Evolutionary conservation across 768 basidiomycete genomes (phyloP).

Genomic region (Auricularia sp.): DNA sequence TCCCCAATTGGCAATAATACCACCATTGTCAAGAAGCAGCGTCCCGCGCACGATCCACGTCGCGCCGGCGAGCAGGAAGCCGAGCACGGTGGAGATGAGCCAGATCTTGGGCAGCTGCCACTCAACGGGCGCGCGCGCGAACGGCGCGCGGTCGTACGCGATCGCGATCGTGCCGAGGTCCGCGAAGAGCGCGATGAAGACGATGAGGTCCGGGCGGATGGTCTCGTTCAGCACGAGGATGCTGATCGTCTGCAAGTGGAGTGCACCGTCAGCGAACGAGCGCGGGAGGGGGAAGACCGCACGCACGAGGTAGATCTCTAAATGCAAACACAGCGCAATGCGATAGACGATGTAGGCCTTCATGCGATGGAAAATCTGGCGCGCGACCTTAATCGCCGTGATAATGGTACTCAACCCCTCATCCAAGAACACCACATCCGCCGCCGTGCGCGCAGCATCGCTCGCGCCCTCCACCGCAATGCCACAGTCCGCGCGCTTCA

Average conservation of each 20-base stretch:
- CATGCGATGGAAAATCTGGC: conserved; percentile 43
- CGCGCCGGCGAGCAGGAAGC: conserved; percentile 30
- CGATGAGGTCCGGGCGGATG: conserved; percentile 30
- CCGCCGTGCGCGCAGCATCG: conserved; percentile 32
- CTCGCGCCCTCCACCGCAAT: conserved; percentile 36
- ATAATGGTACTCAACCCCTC: conserved; percentile 35
- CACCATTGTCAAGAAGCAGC: conserved; percentile 28
- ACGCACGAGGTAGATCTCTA: conserved; percentile 34
- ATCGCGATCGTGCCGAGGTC: conserved; percentile 39
- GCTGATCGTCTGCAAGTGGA: conserved; percentile 30
- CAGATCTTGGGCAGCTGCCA: conserved; percentile 43
- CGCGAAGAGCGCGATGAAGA: conserved; percentile 10
- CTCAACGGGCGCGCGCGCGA: conserved; percentile 32
- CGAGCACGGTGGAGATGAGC: conserved; percentile 35
- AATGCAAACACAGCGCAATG: conserved; percentile 39
- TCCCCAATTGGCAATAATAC: conserved; percentile 37
- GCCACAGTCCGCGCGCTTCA: conserved; percentile 26
- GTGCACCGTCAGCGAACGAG: too few species aligned
- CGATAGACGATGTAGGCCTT: conserved; percentile 33
- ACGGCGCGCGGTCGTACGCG: conserved; percentile 36
- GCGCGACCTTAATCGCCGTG: conserved; percentile 37
- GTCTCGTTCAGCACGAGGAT: conserved; percentile 39
- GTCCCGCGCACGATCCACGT: conserved; percentile 39
- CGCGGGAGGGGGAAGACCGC: too few species aligned
- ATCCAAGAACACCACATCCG: conserved; percentile 40